These are phyloP conservation scores for Phytophthora podocarpi DNA, from an alignment of 352 stramenopile genomes.

Conservation along the genomic window DNA sequence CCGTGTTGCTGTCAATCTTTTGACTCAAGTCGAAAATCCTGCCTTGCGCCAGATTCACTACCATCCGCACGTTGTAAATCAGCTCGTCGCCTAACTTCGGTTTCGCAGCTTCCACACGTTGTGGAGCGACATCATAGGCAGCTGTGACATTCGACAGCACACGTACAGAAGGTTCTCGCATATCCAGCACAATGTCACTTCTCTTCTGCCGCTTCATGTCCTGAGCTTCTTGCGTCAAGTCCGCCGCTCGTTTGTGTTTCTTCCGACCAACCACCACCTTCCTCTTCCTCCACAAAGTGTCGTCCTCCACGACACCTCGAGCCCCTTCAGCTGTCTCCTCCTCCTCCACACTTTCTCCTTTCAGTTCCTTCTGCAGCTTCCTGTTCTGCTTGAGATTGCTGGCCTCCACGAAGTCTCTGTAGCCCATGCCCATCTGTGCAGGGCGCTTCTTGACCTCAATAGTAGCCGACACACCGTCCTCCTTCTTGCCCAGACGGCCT, in stretches of 20 bases:
- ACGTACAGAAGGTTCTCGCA: conserved; percentile 85
- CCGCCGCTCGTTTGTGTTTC: conserved; percentile 65
- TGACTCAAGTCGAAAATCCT: conserved; percentile 80
- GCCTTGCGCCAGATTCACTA: conserved; percentile 85
- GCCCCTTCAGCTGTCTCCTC: conserved; percentile 29
- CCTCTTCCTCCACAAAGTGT: conserved; percentile 83
- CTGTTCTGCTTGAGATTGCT: conserved; percentile 92
- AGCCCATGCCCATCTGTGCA: conserved; percentile 93
- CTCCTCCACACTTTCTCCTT: conserved; percentile 69
- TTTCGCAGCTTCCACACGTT: conserved; percentile 45
- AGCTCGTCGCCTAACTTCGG: conserved; percentile 91
- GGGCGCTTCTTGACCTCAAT: conserved; percentile 95
- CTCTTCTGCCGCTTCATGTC: conserved; percentile 47
- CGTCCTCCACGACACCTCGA: conserved; percentile 56
- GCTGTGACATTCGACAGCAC: conserved; percentile 71
- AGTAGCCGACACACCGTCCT: conserved; percentile 91
- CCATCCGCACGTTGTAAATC: conserved; percentile 91
- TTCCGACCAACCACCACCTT: conserved; percentile 45
- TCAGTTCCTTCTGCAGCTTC: conserved; percentile 91
- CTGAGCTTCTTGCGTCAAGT: conserved; percentile 63
- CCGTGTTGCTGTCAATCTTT: conserved; percentile 60
- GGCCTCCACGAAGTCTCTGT: conserved; percentile 93
- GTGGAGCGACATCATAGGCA: conserved; percentile 60
- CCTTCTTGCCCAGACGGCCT: conserved; percentile 92
- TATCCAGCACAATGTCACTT: conserved; percentile 85